Conservation (phyloP, 352 stramenopile genomes). For the Globisporangium recalcitrans region DNA sequence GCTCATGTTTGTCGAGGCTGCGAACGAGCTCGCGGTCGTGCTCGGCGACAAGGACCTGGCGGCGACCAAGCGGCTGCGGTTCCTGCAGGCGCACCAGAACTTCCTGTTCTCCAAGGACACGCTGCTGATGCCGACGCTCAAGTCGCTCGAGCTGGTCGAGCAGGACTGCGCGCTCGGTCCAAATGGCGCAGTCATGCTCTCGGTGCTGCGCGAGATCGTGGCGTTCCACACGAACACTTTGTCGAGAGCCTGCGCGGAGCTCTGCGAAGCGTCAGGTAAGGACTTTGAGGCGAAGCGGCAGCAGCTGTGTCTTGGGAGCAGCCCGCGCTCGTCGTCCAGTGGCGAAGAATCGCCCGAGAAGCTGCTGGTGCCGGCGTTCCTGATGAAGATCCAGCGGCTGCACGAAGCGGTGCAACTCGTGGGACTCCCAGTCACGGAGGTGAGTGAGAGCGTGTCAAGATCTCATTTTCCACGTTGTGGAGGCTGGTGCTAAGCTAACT, state of each 20-base stretch:
- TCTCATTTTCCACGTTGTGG: not conserved
- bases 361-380: constrained; percentile 25
- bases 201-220: constrained; percentile 32
- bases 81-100: constrained; percentile 62
- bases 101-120: constrained; percentile 65
- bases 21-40: constrained; percentile 40
- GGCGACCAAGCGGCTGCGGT: constrained; percentile 31
- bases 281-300: constrained; percentile 49
- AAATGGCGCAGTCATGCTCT: constrained; percentile 45
- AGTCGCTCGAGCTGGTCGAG: constrained; percentile 53
- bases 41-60: constrained; percentile 24
- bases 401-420: constrained; percentile 33
- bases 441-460: not conserved
- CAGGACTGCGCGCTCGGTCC: constrained; percentile 29
- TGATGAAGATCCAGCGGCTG: constrained; percentile 23
- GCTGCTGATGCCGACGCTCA: constrained; percentile 50
- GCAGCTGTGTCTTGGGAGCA: constrained; percentile 35
- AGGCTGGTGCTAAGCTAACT: not conserved
- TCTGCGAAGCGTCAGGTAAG: constrained; percentile 33
- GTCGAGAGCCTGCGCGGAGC: constrained; percentile 28
- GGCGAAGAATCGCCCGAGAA: constrained; percentile 3
- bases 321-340: not conserved
- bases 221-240: constrained; percentile 34
- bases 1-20: constrained; percentile 59
- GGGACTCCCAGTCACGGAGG: constrained; percentile 33